Conservation (phyloP, 768 basidiomycete genomes). For the Jaapia argillacea region DNA sequence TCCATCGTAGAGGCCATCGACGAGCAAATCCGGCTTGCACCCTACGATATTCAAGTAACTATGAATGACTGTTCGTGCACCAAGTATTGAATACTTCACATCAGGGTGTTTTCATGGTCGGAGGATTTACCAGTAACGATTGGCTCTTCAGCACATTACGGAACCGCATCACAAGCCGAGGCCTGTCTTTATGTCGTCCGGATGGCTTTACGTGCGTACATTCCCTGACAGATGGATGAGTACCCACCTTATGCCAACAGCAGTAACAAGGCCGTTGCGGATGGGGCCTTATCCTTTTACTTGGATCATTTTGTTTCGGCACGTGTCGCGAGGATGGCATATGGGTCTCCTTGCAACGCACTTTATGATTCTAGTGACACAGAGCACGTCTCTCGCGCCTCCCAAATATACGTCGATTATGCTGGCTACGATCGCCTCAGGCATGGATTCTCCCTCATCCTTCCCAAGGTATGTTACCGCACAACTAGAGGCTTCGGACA, state of each 20-base stretch:
- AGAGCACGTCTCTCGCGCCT: neutral
- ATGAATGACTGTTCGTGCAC: too few species aligned
- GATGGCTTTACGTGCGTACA: neutral
- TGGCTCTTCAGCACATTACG: conserved; percentile 23
- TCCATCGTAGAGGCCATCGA: neutral
- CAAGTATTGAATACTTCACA: too few species aligned
- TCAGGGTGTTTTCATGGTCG: conserved; percentile 33
- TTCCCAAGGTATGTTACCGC: neutral
- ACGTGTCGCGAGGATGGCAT: neutral
- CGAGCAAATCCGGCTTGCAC: neutral
- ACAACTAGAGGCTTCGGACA: too few species aligned
- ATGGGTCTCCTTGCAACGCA: neutral
- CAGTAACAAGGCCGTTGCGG: neutral
- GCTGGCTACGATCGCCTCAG: neutral
- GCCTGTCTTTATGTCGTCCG: neutral
- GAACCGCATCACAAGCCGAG: conserved; percentile 11
- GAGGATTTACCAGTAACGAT: conserved; percentile 33
- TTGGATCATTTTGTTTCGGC: neutral
- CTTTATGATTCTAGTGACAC: neutral
- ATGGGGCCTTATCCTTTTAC: neutral
- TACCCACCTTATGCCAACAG: neutral
- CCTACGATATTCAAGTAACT: neutral
- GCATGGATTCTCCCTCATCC: neutral
- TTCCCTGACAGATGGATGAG: neutral
- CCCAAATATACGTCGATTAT: neutral